Evolutionary conservation across 257 asterid species (phyloP), one percentile per base, ranked within the genome.

Genomic region (Linderniella brevidens): DNA sequence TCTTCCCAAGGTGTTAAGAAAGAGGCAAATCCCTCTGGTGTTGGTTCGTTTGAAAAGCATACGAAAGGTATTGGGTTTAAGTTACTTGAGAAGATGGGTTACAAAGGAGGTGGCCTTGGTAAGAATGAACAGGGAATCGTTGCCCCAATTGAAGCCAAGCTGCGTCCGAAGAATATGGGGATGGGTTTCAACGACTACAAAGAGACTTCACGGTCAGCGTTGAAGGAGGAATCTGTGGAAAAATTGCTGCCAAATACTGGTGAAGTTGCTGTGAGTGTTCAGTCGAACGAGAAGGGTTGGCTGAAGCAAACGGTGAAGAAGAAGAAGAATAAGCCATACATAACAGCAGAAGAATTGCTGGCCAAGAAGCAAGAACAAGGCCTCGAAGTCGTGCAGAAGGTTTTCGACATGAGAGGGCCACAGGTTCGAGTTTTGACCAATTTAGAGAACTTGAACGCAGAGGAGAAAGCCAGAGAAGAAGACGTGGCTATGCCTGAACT

Each of bases 391-490:
- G 75, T 78, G 41, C 86, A 88, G 73, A 83, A 88, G 71, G 84
- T 80, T 55, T 72, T 80, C 49, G 97, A 88, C 65, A 88, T 83
- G 95, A 76, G 97, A 68, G 97, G 95, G 15, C 93, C 97, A 8
- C 97, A 88, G 37, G 92, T 83, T 35, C 84, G 93, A n/a, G 88
- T 88, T 37, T 53, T 88, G 68, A 76, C 95, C 16, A 80, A 78
- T 64, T 59, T 88, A 64, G 92, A 83, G 57, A 84, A 88, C 73
- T 64, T 88, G 71, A 78, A 80, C 53, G 92, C 86, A 0, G 97
- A 87, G 64, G 95, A 80, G 52, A 62, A 49, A 60, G 84, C 81
- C 15, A 66, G 80, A 68, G 92, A 76, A 55, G 74, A 74, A 48
- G 77, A 76, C 50, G 68, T 83, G 44, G 90, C 92, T 12, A 87